Conservation (phyloP, 1,139 yeast genomes). For the Yamadazyma jaroonii region DNA sequence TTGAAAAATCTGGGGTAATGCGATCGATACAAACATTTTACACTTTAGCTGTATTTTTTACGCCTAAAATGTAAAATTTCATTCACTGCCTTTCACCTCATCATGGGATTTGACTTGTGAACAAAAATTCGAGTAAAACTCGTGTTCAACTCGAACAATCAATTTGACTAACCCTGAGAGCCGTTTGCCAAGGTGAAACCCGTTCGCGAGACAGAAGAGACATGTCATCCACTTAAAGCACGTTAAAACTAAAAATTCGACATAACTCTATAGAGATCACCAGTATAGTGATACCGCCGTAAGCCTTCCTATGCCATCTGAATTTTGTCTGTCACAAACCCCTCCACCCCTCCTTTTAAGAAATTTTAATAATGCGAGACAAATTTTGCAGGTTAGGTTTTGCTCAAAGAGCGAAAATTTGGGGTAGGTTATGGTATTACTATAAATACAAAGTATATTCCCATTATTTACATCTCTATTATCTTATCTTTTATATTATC, state of each 20-base stretch:
- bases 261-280: too few species aligned
- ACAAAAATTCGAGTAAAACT: too few species aligned
- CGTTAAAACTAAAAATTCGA: too few species aligned
- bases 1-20: slow-evolving; percentile 1
- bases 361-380: neutral
- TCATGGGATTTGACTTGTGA: too few species aligned
- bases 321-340: neutral
- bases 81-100: too few species aligned
- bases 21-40: neutral
- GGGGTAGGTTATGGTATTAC: neutral
- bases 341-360: slow-evolving; percentile 1
- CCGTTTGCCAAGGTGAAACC: too few species aligned
- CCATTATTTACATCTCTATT: neutral
- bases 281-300: neutral
- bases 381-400: neutral
- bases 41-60: neutral
- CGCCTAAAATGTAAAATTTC: too few species aligned
- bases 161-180: too few species aligned
- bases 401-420: neutral
- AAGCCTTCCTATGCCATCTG: neutral
- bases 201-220: too few species aligned
- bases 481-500: too few species aligned
- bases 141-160: too few species aligned
- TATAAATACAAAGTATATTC: neutral
- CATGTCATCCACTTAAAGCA: too few species aligned